Conservation (phyloP, 129 eudicot genomes). For the Tagetes erecta region DNA sequence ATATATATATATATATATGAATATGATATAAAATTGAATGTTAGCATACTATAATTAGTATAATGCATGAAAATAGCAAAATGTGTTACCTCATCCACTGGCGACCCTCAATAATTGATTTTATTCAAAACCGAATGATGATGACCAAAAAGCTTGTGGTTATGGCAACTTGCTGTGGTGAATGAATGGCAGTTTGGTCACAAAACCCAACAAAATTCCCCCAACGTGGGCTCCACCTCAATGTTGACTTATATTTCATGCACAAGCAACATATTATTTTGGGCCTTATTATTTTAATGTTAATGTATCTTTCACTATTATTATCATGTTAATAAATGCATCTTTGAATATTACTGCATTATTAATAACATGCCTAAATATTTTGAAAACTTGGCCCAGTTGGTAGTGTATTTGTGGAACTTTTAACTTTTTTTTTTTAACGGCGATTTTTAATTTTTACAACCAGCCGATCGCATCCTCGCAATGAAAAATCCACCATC, state of each 20-base stretch:
- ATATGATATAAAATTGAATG: too few relatives aligned
- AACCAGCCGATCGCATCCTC: too few relatives aligned
- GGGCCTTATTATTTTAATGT: neutral
- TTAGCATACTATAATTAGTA: constrained; percentile 8
- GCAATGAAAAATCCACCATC: too few relatives aligned
- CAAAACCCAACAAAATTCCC: constrained; percentile 17
- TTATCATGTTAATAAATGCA: neutral
- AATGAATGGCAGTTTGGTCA: constrained; percentile 9
- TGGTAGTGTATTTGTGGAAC: too few relatives aligned
- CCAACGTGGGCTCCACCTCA: constrained; percentile 26
- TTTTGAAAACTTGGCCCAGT: neutral
- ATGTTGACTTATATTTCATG: constrained; percentile 24
- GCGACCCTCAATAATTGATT: constrained; percentile 35
- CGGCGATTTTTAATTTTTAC: too few relatives aligned
- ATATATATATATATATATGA: too few relatives aligned
- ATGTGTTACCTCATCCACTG: constrained; percentile 26
- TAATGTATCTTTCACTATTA: neutral
- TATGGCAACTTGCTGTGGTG: constrained; percentile 28
- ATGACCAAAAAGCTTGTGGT: constrained; percentile 35
- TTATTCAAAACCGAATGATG: constrained; percentile 25
- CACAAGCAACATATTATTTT: constrained; percentile 11
- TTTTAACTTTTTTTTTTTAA: too few relatives aligned
- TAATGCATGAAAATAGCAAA: constrained; percentile 28
- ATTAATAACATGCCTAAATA: neutral
- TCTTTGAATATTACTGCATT: neutral